phyloP scores from a whole-genome alignment of 805 yeast species.

The Cyberlindnera xylosilytica region DNA sequence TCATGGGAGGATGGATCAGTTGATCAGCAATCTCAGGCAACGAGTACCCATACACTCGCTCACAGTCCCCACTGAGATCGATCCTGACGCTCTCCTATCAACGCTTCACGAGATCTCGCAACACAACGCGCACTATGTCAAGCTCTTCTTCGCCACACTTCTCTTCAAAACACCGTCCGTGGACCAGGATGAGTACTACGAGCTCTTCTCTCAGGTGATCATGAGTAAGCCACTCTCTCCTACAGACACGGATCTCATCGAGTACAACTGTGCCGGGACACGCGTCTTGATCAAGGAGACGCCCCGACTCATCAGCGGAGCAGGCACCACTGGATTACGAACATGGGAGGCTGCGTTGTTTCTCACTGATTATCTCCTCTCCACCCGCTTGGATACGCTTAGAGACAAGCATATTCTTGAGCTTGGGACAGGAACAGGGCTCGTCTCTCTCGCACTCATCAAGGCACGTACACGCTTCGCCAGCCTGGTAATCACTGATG shows the following conservation, averaged over 20 bases:
- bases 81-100: slow-evolving; percentile 16
- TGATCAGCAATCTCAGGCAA: slow-evolving; percentile 21
- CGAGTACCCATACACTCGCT: slow-evolving; percentile 20
- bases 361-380: slow-evolving; percentile 49
- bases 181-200: slow-evolving; percentile 39
- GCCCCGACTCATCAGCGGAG: slow-evolving; percentile 62
- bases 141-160: slow-evolving; percentile 37
- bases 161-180: slow-evolving; percentile 35
- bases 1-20: slow-evolving; percentile 15
- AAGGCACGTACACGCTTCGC: slow-evolving; percentile 16
- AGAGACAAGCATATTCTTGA: slow-evolving; percentile 49
- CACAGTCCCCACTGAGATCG: slow-evolving; percentile 13
- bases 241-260: slow-evolving; percentile 30
- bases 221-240: slow-evolving; percentile 25
- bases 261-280: slow-evolving; percentile 26
- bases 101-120: slow-evolving; percentile 22
- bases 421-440: slow-evolving; percentile 88
- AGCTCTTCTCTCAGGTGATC: slow-evolving; percentile 30
- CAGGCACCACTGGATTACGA: slow-evolving; percentile 84
- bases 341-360: slow-evolving; percentile 93
- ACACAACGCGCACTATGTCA: slow-evolving; percentile 51
- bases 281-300: slow-evolving; percentile 47
- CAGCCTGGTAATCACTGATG: slow-evolving; percentile 58
- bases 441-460: slow-evolving; percentile 49
- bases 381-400: slow-evolving; percentile 4